phyloP scores from a whole-genome alignment of 305 asterid genomes.

The Stenogyne calaminthoides region DNA sequence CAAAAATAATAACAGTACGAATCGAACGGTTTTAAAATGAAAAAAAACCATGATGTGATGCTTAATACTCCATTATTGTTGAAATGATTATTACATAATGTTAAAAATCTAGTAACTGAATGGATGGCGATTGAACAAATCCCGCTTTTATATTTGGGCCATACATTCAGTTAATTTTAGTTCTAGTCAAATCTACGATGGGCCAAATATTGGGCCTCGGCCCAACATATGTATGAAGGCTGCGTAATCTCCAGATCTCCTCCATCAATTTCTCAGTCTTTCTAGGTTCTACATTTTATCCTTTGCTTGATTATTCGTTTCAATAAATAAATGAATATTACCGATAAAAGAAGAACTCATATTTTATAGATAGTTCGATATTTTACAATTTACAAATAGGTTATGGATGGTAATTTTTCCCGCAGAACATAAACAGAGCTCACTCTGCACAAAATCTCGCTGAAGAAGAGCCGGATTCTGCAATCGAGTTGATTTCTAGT shows the following conservation, averaged over 20 bases:
- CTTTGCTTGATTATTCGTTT: background rate
- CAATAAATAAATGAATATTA: background rate
- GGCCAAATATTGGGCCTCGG: background rate
- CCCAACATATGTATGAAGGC: background rate
- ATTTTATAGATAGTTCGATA: background rate
- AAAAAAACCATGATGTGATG: background rate
- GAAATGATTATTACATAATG: too few species aligned
- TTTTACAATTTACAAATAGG: background rate
- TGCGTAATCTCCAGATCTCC: background rate
- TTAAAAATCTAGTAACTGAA: too few species aligned
- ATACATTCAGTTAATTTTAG: background rate
- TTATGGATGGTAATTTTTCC: slow-evolving; percentile 26
- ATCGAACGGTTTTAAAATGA: too few species aligned
- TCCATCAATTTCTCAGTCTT: background rate
- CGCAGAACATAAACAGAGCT: slow-evolving; percentile 49
- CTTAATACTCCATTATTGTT: too few species aligned
- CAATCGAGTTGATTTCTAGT: background rate
- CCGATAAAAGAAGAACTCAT: background rate
- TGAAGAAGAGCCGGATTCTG: background rate
- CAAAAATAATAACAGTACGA: background rate
- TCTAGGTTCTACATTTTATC: background rate
- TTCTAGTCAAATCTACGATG: background rate
- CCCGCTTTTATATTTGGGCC: too few species aligned
- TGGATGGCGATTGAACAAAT: background rate
- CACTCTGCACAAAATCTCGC: slow-evolving; percentile 23